phyloP scores from a whole-genome alignment of 768 basidiomycete species.

The Tricholoma flavovirens region DNA sequence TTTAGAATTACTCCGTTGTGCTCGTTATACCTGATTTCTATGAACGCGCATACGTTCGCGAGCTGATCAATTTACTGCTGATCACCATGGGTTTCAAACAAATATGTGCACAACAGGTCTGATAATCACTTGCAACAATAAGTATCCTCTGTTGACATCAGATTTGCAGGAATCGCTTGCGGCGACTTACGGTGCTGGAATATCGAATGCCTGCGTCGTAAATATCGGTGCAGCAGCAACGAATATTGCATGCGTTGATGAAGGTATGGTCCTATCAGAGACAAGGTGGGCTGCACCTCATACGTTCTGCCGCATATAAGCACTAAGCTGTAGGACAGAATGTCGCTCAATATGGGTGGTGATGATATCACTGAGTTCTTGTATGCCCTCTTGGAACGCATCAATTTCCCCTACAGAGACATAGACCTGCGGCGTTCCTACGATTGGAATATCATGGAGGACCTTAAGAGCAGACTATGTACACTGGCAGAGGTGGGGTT shows the following conservation, averaged over 20 bases:
- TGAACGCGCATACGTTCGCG: slow-evolving; percentile 77
- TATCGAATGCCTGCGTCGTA: slow-evolving; percentile 92
- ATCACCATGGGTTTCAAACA: slow-evolving; percentile 88
- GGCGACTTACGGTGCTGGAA: slow-evolving; percentile 92
- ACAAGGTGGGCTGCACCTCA: slow-evolving; percentile 55
- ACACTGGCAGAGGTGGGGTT: slow-evolving; percentile 76
- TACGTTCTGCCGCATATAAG: slow-evolving; percentile 3
- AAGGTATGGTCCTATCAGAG: slow-evolving; percentile 83
- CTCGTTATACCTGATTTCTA: slow-evolving; percentile 92
- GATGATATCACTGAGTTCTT: slow-evolving; percentile 94
- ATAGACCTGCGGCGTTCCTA: slow-evolving; percentile 70
- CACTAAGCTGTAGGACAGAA: slow-evolving; percentile 33
- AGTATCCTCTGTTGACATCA: background rate
- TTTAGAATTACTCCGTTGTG: slow-evolving; percentile 79
- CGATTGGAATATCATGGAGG: slow-evolving; percentile 91
- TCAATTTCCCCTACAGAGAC: slow-evolving; percentile 85
- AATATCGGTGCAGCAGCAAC: slow-evolving; percentile 86
- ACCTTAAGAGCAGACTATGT: slow-evolving; percentile 79
- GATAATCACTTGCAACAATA: slow-evolving; percentile 8
- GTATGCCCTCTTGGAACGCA: slow-evolving; percentile 69
- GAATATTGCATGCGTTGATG: slow-evolving; percentile 90
- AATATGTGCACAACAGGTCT: slow-evolving; percentile 84
- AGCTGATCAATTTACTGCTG: slow-evolving; percentile 68
- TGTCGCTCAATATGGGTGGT: slow-evolving; percentile 83
- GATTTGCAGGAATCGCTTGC: slow-evolving; percentile 77